Base-by-base conservation (phyloP, 2,329 filamentous ascomycete species). In the Cyphellophora europaea region DNA sequence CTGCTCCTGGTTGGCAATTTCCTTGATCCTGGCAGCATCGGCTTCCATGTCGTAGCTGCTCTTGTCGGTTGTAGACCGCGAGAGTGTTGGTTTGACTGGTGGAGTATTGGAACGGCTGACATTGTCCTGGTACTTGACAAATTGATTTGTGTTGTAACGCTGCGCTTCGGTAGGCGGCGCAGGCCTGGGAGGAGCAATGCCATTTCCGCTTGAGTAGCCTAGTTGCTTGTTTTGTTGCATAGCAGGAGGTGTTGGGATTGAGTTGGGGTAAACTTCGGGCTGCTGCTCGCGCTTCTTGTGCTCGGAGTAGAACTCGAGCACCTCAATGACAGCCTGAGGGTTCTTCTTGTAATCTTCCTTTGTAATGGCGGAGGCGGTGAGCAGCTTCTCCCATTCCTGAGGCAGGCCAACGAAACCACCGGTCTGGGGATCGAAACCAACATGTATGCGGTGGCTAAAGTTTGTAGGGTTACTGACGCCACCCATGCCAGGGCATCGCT, bases 261-360 rank as follows among this genome's bases (percentile, higher is more conserved):
- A 61, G 32, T 68, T 72, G 11, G 66, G 57, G 48, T 74, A 80
- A 45, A 67, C 67, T 47, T 74, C 68, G 4, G 74, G 73, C 41
- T 79, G 70, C 36, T 79, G 71, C 36, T 74, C 68, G 34, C 74
- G 71, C 58, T 76, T 77, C 46, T 75, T 74, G 31, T 79, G 77
- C 54, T 80, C 76, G 3, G 74, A 78, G 55, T 81, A 81, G 52
- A 82, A 82, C 45, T 79, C 74, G 15, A 82, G 60, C 10, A 79
- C 77, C 54, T 82, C 77, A 33, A 78, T 69, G 16, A 67, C 74
- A 40, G 77, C 86, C 65, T 89, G 82, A 4, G 91, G 91, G 53
- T 98, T 95, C 54, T 91, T 88, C 62, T 93, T 86, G 61, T 96
- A 96, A 57, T 98, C 91, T 53, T 98, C 91, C 62, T 95, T 94